phyloP scores from a whole-genome alignment of 257 asterid genomes.

The Orobanche coerulescens region DNA sequence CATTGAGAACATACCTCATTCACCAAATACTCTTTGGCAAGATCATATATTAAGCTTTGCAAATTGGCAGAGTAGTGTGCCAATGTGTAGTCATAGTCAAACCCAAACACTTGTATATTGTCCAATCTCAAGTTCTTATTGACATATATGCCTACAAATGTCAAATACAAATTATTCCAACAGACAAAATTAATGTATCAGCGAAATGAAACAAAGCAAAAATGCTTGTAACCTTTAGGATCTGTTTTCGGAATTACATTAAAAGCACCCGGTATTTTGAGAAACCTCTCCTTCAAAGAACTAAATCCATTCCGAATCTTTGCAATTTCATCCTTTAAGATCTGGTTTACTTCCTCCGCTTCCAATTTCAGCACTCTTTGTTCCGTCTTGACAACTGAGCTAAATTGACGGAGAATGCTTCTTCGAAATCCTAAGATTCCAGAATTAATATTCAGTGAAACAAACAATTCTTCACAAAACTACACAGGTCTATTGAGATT shows the following conservation, averaged over 20 bases:
- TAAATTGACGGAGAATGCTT: slow-evolving; percentile 27
- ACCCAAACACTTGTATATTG: slow-evolving; percentile 78
- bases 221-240: slow-evolving; percentile 56
- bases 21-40: slow-evolving; percentile 85
- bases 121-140: slow-evolving; percentile 91
- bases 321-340: slow-evolving; percentile 44
- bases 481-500: slow-evolving; percentile 3
- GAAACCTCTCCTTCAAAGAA: slow-evolving; percentile 64
- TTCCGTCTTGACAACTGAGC: slow-evolving; percentile 33
- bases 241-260: slow-evolving; percentile 68
- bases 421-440: slow-evolving; percentile 33
- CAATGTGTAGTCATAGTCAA: slow-evolving; percentile 95
- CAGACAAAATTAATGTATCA: not conserved
- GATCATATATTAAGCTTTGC: slow-evolving; percentile 79
- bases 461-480: not conserved
- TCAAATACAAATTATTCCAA: slow-evolving; percentile 18
- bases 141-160: slow-evolving; percentile 65
- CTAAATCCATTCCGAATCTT: slow-evolving; percentile 49
- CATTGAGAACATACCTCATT: slow-evolving; percentile 67
- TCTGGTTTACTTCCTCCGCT: slow-evolving; percentile 32
- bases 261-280: slow-evolving; percentile 57
- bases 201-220: not conserved
- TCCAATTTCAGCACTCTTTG: slow-evolving; percentile 33
- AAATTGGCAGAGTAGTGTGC: slow-evolving; percentile 88
- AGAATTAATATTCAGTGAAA: slow-evolving; percentile 16